phyloP scores from a whole-genome alignment of 192 early-diverging fungal species.

The Backusella tarrabulga region DNA sequence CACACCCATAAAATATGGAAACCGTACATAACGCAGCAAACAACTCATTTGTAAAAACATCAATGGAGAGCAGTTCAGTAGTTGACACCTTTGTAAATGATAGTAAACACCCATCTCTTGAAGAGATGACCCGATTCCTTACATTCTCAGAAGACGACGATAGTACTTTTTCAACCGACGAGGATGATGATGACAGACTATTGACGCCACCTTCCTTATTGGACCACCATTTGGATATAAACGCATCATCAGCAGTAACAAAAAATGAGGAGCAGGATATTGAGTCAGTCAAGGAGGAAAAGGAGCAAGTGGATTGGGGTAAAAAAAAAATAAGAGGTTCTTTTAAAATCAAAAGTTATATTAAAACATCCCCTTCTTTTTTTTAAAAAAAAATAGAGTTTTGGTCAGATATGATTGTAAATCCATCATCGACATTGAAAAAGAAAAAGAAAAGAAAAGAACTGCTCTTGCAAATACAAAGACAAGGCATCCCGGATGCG shows the following conservation, averaged over 20 bases:
- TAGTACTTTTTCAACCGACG: conserved; percentile 9
- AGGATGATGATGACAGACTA: conserved; percentile 8
- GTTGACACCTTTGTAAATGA: neutral
- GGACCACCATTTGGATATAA: neutral
- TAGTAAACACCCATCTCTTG: neutral
- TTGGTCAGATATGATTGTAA: conserved; percentile 87
- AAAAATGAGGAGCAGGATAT: neutral
- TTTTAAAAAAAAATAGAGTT: conserved; percentile 58
- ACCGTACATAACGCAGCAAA: neutral
- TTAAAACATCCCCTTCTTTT: neutral
- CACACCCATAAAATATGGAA: neutral
- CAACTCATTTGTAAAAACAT: neutral
- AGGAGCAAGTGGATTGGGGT: conserved; percentile 65
- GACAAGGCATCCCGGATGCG: conserved; percentile 78
- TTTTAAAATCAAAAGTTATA: too few relatives aligned
- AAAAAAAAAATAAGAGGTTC: conserved; percentile 9
- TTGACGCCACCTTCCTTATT: conserved; percentile 5
- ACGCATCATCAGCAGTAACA: neutral
- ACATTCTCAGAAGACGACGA: conserved; percentile 6
- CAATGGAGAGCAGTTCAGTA: neutral
- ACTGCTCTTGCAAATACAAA: conserved; percentile 74
- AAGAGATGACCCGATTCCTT: neutral
- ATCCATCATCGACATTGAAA: conserved; percentile 78
- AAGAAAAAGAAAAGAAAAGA: conserved; percentile 59
- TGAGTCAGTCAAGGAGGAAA: neutral